These are phyloP conservation scores for Toxicodendron radicans DNA, from an alignment of 345 rosid genomes.

Conservation along the genomic window DNA sequence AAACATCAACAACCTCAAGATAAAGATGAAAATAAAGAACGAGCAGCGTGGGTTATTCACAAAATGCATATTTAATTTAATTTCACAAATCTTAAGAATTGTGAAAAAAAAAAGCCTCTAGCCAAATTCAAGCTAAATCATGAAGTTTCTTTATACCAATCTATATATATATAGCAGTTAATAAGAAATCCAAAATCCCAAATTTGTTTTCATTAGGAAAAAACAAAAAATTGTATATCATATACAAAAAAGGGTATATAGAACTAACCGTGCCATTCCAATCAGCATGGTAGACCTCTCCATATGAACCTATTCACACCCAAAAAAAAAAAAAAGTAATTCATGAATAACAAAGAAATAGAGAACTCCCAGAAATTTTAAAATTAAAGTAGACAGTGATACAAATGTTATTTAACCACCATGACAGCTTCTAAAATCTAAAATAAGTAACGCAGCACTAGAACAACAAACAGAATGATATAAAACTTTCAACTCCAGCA, in stretches of 20 bases:
- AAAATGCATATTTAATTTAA: no score
- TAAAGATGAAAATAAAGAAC: conserved; percentile 1
- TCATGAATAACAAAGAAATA: conserved; percentile 23
- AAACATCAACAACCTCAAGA: not conserved
- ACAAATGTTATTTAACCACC: conserved; percentile 11
- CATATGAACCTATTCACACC: conserved; percentile 78
- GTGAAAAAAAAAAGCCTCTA: no score
- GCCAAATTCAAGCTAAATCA: no score
- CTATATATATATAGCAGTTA: no score
- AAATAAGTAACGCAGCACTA: not conserved
- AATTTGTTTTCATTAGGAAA: no score
- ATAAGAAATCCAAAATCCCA: no score
- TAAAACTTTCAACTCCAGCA: not conserved
- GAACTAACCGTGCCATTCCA: conserved; percentile 96
- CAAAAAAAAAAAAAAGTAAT: conserved; percentile 16
- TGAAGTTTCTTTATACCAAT: no score
- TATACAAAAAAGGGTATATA: not conserved
- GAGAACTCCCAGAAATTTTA: conserved; percentile 5
- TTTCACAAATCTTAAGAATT: no score
- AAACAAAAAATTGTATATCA: no score
- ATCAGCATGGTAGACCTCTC: conserved; percentile 98
- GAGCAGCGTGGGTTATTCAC: not conserved
- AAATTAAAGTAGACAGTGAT: conserved; percentile 4
- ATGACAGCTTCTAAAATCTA: conserved; percentile 10
- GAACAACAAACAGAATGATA: not conserved